These are phyloP conservation scores for Kwoniella sp. DNA, from an alignment of 768 basidiomycete genomes.

Conservation along the genomic window DNA sequence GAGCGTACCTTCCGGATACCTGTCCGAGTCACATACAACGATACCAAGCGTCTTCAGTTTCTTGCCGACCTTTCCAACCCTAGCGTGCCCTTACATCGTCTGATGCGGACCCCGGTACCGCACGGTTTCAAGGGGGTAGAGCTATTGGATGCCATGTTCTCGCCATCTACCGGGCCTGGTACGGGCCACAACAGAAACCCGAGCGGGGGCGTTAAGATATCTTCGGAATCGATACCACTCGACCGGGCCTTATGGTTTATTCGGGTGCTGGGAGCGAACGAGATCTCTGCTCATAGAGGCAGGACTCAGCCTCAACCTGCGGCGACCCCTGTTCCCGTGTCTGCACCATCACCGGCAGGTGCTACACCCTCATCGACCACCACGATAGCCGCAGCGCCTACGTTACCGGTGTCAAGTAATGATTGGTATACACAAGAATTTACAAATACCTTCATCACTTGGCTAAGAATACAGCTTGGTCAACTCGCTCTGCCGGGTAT, in stretches of 20 bases:
- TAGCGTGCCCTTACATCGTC: constrained; percentile 39
- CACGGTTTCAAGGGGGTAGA: constrained; percentile 53
- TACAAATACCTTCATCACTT: constrained; percentile 43
- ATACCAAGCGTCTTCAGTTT: constrained; percentile 46
- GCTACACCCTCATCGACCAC: constrained; percentile 43
- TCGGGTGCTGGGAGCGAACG: constrained; percentile 46
- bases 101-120: constrained; percentile 43
- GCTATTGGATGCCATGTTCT: constrained; percentile 49
- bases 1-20: constrained; percentile 47
- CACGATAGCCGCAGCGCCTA: constrained; percentile 18
- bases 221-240: constrained; percentile 39
- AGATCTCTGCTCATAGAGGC: constrained; percentile 47
- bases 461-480: constrained; percentile 44
- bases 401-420: constrained; percentile 37
- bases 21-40: constrained; percentile 51
- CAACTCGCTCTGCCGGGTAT: constrained; percentile 36
- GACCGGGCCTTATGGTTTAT: constrained; percentile 54
- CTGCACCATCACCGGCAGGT: constrained; percentile 32
- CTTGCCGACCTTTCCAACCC: constrained; percentile 50
- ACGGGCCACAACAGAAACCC: constrained; percentile 23
- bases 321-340: constrained; percentile 19
- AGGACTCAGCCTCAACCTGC: constrained; percentile 30
- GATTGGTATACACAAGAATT: constrained; percentile 53
- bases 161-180: constrained; percentile 25
- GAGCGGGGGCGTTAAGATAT: constrained; percentile 8